Evolutionary conservation across 306 rosid species (phyloP).

Genomic region (Argentina anserina): DNA sequence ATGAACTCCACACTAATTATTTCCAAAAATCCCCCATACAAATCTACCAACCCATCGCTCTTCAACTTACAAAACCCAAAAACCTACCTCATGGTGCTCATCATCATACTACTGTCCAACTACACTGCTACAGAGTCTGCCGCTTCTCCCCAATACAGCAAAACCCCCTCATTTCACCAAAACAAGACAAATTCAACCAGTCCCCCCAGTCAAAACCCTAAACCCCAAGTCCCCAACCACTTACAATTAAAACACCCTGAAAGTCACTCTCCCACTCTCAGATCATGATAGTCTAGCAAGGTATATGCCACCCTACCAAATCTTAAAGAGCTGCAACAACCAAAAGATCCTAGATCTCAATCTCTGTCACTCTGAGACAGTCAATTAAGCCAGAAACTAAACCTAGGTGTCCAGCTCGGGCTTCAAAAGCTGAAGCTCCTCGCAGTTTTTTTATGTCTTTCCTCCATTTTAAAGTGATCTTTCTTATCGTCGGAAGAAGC

Average conservation of each 20-base stretch:
- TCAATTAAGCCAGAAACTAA: background rate
- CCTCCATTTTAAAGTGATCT: background rate
- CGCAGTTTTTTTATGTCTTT: slow-evolving; percentile 2
- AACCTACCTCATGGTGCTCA: background rate
- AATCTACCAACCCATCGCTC: background rate
- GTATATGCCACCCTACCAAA: slow-evolving; percentile 1
- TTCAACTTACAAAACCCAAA: slow-evolving; percentile 2
- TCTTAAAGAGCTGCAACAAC: background rate
- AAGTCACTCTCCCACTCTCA: background rate
- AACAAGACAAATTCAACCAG: background rate
- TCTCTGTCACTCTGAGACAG: background rate
- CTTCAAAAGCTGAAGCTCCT: slow-evolving; percentile 1
- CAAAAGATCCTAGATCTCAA: background rate
- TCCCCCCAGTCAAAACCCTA: background rate
- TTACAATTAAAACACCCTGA: background rate
- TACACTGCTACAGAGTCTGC: background rate
- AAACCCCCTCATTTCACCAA: background rate
- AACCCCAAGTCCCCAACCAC: background rate
- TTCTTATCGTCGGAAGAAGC: slow-evolving; percentile 19
- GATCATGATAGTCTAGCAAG: background rate
- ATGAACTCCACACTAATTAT: background rate
- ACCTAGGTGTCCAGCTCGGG: background rate
- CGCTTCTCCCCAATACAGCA: slow-evolving; percentile 1
- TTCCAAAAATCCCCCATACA: slow-evolving; percentile 8
- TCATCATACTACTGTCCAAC: background rate